Evolutionary conservation across 331 rosid species (phyloP).

Genomic region (Quercus lobata): DNA sequence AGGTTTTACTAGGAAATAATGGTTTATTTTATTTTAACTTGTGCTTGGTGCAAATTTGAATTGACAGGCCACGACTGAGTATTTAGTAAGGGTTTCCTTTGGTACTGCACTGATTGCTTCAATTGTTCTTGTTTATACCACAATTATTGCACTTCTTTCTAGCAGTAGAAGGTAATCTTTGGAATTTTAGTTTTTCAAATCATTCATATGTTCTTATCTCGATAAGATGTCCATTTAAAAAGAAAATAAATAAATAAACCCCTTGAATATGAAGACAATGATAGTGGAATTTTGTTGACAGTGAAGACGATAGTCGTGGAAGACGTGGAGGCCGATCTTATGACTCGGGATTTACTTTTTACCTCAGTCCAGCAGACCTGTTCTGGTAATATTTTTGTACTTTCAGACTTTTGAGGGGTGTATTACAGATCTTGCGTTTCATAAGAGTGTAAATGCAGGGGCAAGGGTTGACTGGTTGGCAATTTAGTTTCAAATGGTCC

Average conservation of each 20-base stretch:
- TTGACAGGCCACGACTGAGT: constrained; percentile 74
- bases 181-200: not conserved
- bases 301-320: constrained; percentile 92
- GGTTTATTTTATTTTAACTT: constrained; percentile 12
- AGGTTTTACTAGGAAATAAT: not conserved
- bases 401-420: not conserved
- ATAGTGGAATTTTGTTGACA: constrained; percentile 35
- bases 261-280: constrained; percentile 6
- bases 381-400: constrained; percentile 59
- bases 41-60: constrained; percentile 1
- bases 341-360: constrained; percentile 78
- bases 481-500: not conserved
- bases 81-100: constrained; percentile 89
- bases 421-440: constrained; percentile 1
- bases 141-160: constrained; percentile 80
- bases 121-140: constrained; percentile 91
- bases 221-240: not conserved
- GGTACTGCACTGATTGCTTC: constrained; percentile 96
- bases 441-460: not conserved
- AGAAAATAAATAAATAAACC: not conserved
- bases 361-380: constrained; percentile 69
- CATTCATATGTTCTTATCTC: not conserved
- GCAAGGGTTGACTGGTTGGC: not conserved
- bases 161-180: constrained; percentile 61
- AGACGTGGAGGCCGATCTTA: constrained; percentile 85